Evolutionary conservation across 176 grass and related monocot genomes (phyloP).

Genomic region (Dendrocalamus sinicus): DNA sequence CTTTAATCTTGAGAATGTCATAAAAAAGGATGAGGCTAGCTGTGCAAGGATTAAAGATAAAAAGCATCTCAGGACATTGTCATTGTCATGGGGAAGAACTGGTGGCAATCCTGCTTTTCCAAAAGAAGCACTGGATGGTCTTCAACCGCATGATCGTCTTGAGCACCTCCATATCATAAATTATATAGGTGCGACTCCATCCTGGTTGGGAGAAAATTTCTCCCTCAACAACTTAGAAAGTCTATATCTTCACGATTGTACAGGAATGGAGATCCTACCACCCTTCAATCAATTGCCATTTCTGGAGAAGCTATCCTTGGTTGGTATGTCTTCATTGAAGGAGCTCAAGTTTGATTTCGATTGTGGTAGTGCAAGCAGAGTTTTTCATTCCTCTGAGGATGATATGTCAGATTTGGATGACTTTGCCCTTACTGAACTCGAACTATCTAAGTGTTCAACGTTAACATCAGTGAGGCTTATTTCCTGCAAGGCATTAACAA

Average conservation of each 20-base stretch:
- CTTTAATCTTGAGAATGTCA: conserved; percentile 39
- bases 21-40: conserved; percentile 31
- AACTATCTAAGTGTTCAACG: conserved; percentile 32
- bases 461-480: conserved; percentile 22
- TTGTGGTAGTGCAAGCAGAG: background rate
- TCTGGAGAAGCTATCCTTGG: conserved; percentile 34
- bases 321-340: conserved; percentile 35
- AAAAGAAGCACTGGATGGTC: conserved; percentile 39
- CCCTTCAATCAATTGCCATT: conserved; percentile 20
- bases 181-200: conserved; percentile 21
- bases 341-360: conserved; percentile 28
- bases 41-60: conserved; percentile 45
- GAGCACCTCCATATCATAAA: conserved; percentile 28
- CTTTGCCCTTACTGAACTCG: background rate
- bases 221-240: background rate
- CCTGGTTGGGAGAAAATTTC: conserved; percentile 9
- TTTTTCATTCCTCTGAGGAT: background rate
- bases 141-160: conserved; percentile 34
- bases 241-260: conserved; percentile 36
- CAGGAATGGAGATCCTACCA: conserved; percentile 7
- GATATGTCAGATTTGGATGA: background rate
- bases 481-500: conserved; percentile 29
- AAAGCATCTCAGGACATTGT: conserved; percentile 44
- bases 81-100: conserved; percentile 31
- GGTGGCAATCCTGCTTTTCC: background rate